Conservation (phyloP, 2,329 filamentous ascomycete species). For the Colletotrichum sp. region DNA sequence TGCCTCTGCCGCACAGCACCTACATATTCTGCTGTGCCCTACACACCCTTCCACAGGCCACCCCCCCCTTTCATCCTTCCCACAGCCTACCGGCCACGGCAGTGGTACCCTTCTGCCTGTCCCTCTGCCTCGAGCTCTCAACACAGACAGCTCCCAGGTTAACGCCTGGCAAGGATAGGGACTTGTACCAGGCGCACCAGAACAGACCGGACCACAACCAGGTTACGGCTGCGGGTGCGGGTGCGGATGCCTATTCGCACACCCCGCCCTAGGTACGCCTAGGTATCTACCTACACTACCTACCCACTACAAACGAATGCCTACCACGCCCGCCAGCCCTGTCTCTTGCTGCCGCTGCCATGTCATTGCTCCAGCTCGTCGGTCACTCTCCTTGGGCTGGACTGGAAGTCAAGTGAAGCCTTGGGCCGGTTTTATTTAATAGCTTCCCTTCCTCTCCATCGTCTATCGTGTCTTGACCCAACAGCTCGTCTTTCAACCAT, state of each 20-base stretch:
- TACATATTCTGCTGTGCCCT: not conserved
- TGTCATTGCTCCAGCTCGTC: constrained; percentile 7
- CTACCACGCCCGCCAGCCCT: constrained; percentile 8
- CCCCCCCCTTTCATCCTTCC: not conserved
- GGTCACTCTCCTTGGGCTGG: constrained; percentile 1
- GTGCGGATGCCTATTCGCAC: not conserved
- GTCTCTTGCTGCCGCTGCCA: constrained; percentile 8
- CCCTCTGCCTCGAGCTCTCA: not conserved
- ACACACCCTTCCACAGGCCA: not conserved
- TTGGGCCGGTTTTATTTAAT: constrained; percentile 18
- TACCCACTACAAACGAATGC: not conserved
- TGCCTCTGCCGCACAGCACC: not conserved
- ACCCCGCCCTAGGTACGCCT: not conserved
- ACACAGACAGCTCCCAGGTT: not conserved
- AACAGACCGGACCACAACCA: not conserved
- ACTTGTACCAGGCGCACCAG: not conserved
- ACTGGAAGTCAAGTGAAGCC: not conserved
- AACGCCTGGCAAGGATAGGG: constrained; percentile 7
- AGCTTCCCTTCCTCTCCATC: constrained; percentile 8
- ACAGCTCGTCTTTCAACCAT: not conserved
- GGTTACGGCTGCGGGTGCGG: not conserved
- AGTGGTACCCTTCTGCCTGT: constrained; percentile 3
- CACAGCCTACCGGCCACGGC: not conserved
- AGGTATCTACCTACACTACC: not conserved
- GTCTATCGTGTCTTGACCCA: not conserved